These are phyloP conservation scores for Alternaria incomplexa DNA, from an alignment of 2,329 filamentous ascomycete genomes.

Conservation along the genomic window DNA sequence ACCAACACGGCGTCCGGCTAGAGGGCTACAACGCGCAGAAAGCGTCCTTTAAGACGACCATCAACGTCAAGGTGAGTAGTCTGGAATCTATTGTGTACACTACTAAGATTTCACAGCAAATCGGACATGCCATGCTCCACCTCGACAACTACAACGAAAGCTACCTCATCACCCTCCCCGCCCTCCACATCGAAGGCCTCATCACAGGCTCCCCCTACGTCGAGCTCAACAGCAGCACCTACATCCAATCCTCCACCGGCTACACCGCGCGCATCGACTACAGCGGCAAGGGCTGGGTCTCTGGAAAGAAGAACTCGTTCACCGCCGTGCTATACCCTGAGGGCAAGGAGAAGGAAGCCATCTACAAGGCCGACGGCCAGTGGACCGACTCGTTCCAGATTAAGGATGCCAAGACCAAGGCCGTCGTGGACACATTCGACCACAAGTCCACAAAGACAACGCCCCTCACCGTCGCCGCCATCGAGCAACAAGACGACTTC, in stretches of 20 bases:
- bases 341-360: constrained; percentile 71
- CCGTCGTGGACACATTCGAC: constrained; percentile 53
- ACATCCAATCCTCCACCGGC: constrained; percentile 85
- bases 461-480: constrained; percentile 71
- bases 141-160: constrained; percentile 71
- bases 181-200: constrained; percentile 90
- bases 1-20: constrained; percentile 75
- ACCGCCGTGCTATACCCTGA: constrained; percentile 74
- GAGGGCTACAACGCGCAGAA: constrained; percentile 96
- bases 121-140: constrained; percentile 85
- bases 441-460: constrained; percentile 61
- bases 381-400: constrained; percentile 88
- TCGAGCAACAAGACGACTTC: constrained; percentile 82
- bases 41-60: constrained; percentile 90
- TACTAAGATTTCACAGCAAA: constrained; percentile 59
- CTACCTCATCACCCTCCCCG: constrained; percentile 90
- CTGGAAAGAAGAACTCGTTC: constrained; percentile 94
- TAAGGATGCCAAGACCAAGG: constrained; percentile 65
- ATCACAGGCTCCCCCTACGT: constrained; percentile 87
- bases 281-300: constrained; percentile 90
- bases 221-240: constrained; percentile 83
- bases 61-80: constrained; percentile 96
- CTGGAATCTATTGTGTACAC: too few relatives aligned
- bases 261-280: constrained; percentile 92
- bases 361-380: constrained; percentile 85